Base-by-base conservation (phyloP, 2,329 filamentous ascomycete genomes). In the Pseudodiploospora longispora region DNA sequence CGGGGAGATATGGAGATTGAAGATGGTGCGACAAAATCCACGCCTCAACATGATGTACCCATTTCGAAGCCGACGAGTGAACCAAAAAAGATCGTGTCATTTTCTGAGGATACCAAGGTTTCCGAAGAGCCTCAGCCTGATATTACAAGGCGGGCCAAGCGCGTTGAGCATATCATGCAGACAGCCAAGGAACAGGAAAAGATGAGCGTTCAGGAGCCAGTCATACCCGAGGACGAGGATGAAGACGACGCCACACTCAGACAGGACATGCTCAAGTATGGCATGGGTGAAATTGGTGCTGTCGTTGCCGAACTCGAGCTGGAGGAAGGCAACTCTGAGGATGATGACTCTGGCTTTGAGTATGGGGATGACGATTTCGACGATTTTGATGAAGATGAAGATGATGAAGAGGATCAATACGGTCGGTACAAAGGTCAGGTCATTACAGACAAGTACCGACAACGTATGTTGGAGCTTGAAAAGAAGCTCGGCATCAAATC, bases 251-350 rank as follows among this genome's bases (percentile, higher is more conserved):
- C 88, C 4, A 76, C 76, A 30, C 64, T 95, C 27, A 82, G 93
- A 5, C 79, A 83, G 46, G 83, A 96, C 57, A 97, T 98, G 90
- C 73, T 97, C 6, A 76, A 86, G 50, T 98, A 97, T 59, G 83
- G 87, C 49, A 74, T 95, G 64, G 83, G 84, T 37, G 91, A 97
- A 62, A 83, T 98, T 46, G 88, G 89, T 4, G 81, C 87, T 33
- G 86, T 98, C 3, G 93, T 98, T 10, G 93, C 93, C 10, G 89
- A 97, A 65, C 76, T 98, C 38, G 80, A 94, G 46, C 64, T 97
- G 2, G 87, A 95, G 50, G 83, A 90, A 47, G 77, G 72, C 27
- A 70, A 72, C 9, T 72, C 70, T 2, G 73, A 80, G n/a, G 71
- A 76, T 6, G 65, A 75, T 39, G 69, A 70, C 12, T 66, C 75